Conservation (phyloP, 208 protist species). For the Wallacemonas collosoma region DNA sequence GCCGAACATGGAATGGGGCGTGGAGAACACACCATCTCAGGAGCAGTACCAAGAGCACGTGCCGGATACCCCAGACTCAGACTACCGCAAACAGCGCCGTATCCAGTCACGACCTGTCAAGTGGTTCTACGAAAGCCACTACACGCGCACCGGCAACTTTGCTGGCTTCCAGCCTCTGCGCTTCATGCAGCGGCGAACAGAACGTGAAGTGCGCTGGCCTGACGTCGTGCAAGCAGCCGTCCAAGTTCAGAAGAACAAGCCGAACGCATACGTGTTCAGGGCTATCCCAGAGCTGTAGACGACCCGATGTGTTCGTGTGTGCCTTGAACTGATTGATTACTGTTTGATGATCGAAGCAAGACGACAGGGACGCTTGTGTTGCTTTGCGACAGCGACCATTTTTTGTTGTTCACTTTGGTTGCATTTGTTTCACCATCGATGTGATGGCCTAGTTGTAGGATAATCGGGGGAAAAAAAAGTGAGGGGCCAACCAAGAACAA, state of each 20-base stretch:
- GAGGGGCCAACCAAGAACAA: no score
- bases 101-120: constrained; percentile 92
- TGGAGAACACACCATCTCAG: constrained; percentile 90
- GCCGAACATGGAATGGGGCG: constrained; percentile 93
- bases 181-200: constrained; percentile 91
- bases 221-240: constrained; percentile 91
- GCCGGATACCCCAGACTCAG: constrained; percentile 88
- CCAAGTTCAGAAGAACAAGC: constrained; percentile 83
- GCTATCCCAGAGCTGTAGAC: constrained; percentile 86
- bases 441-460: background rate
- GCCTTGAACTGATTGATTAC: background rate
- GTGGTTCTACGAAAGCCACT: constrained; percentile 95
- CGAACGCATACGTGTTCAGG: constrained; percentile 87
- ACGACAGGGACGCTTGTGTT: background rate
- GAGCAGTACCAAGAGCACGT: constrained; percentile 95
- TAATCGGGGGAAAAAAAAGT: background rate
- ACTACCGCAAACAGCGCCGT: constrained; percentile 90
- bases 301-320: background rate
- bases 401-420: constrained; percentile 18
- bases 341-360: background rate
- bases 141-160: constrained; percentile 91
- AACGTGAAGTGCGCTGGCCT: constrained; percentile 90
- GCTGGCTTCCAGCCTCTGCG: constrained; percentile 88
- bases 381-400: background rate
- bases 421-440: background rate